A percentile compares a stretch with the other conserved stretches of the same genome.
Conservation (phyloP, 2,329 filamentous ascomycete species). For the Thielaviopsis musarum region DNA sequence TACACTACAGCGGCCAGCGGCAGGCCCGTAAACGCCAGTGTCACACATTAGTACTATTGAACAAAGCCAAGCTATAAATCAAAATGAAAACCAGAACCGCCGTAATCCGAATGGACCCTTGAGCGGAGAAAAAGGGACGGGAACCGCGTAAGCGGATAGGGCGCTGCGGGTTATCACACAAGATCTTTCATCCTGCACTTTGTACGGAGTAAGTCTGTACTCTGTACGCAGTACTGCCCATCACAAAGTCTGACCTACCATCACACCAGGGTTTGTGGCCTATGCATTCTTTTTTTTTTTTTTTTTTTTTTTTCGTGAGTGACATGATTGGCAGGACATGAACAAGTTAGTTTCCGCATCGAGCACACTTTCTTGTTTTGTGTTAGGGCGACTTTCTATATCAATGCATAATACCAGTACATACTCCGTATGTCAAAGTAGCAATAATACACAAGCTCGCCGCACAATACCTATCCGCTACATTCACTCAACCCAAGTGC, state of each 20-base stretch:
- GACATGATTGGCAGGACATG: background rate
- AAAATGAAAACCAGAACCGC: background rate
- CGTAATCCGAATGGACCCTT: background rate
- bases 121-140: background rate
- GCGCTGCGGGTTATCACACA: no score
- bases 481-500: background rate
- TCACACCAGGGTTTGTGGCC: no score
- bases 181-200: no score
- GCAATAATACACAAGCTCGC: background rate
- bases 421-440: no score
- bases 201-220: no score
- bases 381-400: background rate
- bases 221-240: no score
- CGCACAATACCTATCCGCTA: background rate
- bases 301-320: no score
- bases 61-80: no score
- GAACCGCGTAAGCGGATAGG: no score
- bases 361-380: background rate
- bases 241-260: background rate
- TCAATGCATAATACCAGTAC: background rate
- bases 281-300: background rate
- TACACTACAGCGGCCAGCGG: background rate
- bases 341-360: background rate
- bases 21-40: background rate
- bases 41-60: background rate